phyloP scores from a whole-genome alignment of 2,329 filamentous ascomycete genomes.

The Rhynchosporium agropyri region DNA sequence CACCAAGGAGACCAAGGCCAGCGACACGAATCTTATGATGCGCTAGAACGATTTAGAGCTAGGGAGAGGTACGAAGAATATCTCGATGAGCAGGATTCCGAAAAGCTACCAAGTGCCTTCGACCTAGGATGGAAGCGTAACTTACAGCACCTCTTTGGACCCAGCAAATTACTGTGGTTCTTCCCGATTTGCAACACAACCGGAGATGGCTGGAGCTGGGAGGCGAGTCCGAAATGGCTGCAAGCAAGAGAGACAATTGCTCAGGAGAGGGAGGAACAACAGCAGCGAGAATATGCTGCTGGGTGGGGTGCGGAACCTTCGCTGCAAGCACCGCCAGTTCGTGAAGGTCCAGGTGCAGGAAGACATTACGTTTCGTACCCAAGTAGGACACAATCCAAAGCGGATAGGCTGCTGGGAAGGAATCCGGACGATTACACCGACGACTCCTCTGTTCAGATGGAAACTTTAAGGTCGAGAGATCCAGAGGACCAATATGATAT shows the following conservation, averaged over 20 bases:
- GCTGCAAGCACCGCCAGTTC: slow-evolving; percentile 23
- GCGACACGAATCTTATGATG: slow-evolving; percentile 46
- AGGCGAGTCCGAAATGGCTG: slow-evolving; percentile 78
- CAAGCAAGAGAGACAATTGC: slow-evolving; percentile 68
- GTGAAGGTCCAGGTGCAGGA: slow-evolving; percentile 38
- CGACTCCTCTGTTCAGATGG: slow-evolving; percentile 37
- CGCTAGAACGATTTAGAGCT: slow-evolving; percentile 64
- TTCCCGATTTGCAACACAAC: slow-evolving; percentile 83
- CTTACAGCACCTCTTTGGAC: slow-evolving; percentile 79
- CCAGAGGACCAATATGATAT: slow-evolving; percentile 39
- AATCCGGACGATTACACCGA: slow-evolving; percentile 39
- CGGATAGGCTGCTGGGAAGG: slow-evolving; percentile 43
- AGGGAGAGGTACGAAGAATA: slow-evolving; percentile 75
- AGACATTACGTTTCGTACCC: slow-evolving; percentile 40
- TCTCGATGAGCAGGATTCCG: slow-evolving; percentile 85
- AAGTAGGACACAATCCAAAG: slow-evolving; percentile 39
- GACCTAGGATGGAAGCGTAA: slow-evolving; percentile 85
- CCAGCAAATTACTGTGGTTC: slow-evolving; percentile 71
- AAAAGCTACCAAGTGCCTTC: slow-evolving; percentile 89
- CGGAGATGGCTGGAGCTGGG: slow-evolving; percentile 94
- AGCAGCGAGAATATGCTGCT: slow-evolving; percentile 63
- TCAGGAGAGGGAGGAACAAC: slow-evolving; percentile 60
- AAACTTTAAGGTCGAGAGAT: slow-evolving; percentile 34
- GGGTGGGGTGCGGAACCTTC: slow-evolving; percentile 60
- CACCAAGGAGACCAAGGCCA: slow-evolving; percentile 19